Percentiles rank a stretch among this genome's conserved stretches.
Conservation (phyloP, 2,329 filamentous ascomycete genomes). For the Sordariomycetes sp. region DNA sequence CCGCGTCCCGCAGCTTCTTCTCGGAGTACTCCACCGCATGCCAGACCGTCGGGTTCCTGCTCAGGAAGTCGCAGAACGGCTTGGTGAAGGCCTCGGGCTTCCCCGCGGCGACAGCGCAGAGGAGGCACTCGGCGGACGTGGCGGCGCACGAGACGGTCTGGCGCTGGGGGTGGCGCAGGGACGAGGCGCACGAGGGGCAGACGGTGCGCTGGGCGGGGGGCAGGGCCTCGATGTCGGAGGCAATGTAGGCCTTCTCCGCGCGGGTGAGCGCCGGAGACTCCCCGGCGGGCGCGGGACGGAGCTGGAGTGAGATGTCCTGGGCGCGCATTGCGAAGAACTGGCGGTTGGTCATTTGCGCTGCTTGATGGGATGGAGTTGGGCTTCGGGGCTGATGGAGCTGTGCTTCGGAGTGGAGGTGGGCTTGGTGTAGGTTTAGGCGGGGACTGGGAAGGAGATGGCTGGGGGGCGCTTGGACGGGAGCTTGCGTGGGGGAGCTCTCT, state of each 20-base stretch:
- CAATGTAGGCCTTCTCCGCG: slow-evolving; percentile 6
- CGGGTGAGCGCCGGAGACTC: not conserved
- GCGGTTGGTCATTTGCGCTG: not conserved
- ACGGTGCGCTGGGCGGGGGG: slow-evolving; percentile 3
- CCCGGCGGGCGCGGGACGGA: not conserved
- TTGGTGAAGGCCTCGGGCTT: slow-evolving; percentile 58
- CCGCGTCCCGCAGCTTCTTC: slow-evolving; percentile 54
- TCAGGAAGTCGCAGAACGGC: slow-evolving; percentile 80
- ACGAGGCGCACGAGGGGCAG: slow-evolving; percentile 9
- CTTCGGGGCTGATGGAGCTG: too few relatives aligned
- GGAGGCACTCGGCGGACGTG: slow-evolving; percentile 15
- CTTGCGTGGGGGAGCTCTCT: not conserved
- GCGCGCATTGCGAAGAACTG: not conserved
- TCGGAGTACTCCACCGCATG: slow-evolving; percentile 76
- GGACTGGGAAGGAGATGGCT: not conserved
- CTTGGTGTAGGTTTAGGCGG: not conserved
- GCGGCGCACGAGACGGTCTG: slow-evolving; percentile 5
- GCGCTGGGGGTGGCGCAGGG: slow-evolving; percentile 8
- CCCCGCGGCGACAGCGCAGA: slow-evolving; percentile 23
- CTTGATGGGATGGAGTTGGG: not conserved
- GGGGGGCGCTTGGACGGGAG: not conserved
- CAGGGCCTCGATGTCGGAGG: slow-evolving; percentile 5
- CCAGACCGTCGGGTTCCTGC: slow-evolving; percentile 83
- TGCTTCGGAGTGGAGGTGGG: not conserved
- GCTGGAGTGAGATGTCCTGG: not conserved